A percentile compares a stretch with the other conserved stretches of the same genome.
Conservation (phyloP, 1,139 yeast genomes). For the Komagataea norvegica region DNA sequence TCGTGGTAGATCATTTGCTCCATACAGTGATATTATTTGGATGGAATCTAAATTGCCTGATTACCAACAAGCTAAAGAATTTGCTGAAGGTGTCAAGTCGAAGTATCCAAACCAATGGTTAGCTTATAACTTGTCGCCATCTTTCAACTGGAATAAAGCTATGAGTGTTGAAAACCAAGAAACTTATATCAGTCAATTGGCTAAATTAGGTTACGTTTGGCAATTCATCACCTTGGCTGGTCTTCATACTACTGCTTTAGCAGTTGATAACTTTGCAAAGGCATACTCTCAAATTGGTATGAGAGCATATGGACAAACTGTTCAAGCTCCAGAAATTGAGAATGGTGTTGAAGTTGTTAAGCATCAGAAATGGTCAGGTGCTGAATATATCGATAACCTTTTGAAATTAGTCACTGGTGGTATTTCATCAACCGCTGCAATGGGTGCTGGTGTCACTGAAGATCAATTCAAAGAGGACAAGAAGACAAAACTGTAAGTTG, state of each 20-base stretch:
- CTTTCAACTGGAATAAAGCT: constrained; percentile 97
- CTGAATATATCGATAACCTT: constrained; percentile 90
- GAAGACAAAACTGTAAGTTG: constrained; percentile 4
- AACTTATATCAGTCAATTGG: constrained; percentile 84
- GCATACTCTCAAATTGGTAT: constrained; percentile 80
- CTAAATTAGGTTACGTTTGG: constrained; percentile 92
- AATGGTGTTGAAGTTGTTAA: constrained; percentile 91
- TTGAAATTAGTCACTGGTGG: constrained; percentile 93
- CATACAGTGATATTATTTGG: constrained; percentile 95
- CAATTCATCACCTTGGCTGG: constrained; percentile 98
- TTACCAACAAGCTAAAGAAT: constrained; percentile 88
- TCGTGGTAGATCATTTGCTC: constrained; percentile 95
- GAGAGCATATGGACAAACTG: constrained; percentile 89
- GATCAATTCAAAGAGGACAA: constrained; percentile 66
- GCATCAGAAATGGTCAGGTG: constrained; percentile 99
- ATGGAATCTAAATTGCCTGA: constrained; percentile 98
- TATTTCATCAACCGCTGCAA: constrained; percentile 91
- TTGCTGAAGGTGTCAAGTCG: constrained; percentile 84
- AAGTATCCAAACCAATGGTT: constrained; percentile 88
- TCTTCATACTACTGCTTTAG: constrained; percentile 91
- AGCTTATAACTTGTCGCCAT: constrained; percentile 93
- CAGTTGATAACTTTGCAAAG: constrained; percentile 79
- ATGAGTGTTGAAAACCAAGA: constrained; percentile 86
- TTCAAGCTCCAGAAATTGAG: constrained; percentile 87
- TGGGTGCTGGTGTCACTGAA: constrained; percentile 99